phyloP scores from a whole-genome alignment of 306 rosid genomes.

The Quercus rubra region DNA sequence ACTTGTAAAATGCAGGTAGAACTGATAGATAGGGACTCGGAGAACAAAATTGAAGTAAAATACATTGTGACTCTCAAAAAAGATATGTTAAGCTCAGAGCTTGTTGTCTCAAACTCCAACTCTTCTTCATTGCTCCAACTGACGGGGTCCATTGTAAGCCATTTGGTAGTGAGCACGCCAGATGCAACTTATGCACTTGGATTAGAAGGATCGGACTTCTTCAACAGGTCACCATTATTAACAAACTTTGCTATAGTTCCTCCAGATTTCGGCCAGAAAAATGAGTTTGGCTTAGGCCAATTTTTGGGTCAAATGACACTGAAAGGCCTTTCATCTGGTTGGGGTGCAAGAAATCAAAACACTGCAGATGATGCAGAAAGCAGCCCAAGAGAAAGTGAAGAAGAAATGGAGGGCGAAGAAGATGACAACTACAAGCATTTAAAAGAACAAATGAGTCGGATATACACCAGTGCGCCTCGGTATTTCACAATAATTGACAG shows the following conservation, averaged over 20 bases:
- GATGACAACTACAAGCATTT: conserved; percentile 58
- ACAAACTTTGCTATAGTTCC: conserved; percentile 53
- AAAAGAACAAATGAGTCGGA: conserved; percentile 44
- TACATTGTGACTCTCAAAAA: conserved; percentile 56
- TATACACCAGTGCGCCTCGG: conserved; percentile 74
- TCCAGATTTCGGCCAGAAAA: conserved; percentile 33
- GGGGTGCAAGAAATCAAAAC: conserved; percentile 32
- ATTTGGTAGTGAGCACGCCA: conserved; percentile 81
- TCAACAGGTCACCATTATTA: conserved; percentile 40
- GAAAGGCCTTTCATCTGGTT: conserved; percentile 24
- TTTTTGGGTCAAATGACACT: conserved; percentile 33
- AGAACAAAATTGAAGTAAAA: conserved; percentile 48
- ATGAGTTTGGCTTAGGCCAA: conserved; percentile 28
- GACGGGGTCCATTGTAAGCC: conserved; percentile 61
- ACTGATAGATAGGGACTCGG: conserved; percentile 42
- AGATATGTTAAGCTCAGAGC: conserved; percentile 54
- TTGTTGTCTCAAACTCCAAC: conserved; percentile 51
- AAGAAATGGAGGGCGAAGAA: conserved; percentile 57
- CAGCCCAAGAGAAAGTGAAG: conserved; percentile 24
- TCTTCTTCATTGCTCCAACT: conserved; percentile 47
- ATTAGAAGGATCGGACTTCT: conserved; percentile 62
- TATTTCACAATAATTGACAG: conserved; percentile 70
- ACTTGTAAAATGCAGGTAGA: conserved; percentile 54
- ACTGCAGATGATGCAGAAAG: conserved; percentile 24
- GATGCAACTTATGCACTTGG: conserved; percentile 88